Evolutionary conservation across 2,329 filamentous ascomycete genomes (phyloP), one percentile per base, ranked within the genome.

Genomic region (Nemania serpens): DNA sequence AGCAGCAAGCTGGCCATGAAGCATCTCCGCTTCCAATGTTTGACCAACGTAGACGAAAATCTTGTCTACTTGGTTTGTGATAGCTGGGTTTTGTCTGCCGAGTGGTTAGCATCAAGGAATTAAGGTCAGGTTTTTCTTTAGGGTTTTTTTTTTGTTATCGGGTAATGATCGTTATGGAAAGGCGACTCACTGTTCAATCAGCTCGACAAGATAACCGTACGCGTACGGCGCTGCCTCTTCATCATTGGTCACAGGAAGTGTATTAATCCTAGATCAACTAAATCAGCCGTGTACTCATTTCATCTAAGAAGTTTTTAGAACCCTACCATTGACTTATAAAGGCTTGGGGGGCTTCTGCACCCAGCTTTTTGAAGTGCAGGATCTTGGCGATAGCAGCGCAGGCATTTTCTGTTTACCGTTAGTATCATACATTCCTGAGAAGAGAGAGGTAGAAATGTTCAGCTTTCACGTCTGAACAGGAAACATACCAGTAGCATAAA

Each of bases 361-460:
- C 91, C 67, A 82, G 82, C 22, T 87, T 81, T 76, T 96, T 97
- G 79, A 89, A 97, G 74, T 97, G 93, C 66, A 99, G 82, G 55
- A 99, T 94, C 83, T 99, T 99, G 37, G 95, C 95, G 71, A 99
- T 95, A 68, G 92, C 93, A 43, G 95, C 94, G 69, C 92, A 97
- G 6, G 94, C 94, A 73, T 99, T 99, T 79, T 99, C 95, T 1
- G 54, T 60, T 12, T 15, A 9, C 45, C 17, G 37, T 71, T 59
- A 71, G 63, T 46, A 29, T 37, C 15, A 3, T 22, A n/a, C 4
- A 13, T n/a, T 5, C n/a, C 22, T 5, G 4, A 43, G 1, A 25
- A 41, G 15, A 48, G 12, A 4, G 13, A 22, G 25, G 15, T 10
- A 22, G n/a, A 10, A 18, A 39, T 11, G 1, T 13, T 22, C 36